These are phyloP conservation scores for Coniochaeta ligniaria DNA, from an alignment of 2,329 filamentous ascomycete genomes.

Conservation along the genomic window DNA sequence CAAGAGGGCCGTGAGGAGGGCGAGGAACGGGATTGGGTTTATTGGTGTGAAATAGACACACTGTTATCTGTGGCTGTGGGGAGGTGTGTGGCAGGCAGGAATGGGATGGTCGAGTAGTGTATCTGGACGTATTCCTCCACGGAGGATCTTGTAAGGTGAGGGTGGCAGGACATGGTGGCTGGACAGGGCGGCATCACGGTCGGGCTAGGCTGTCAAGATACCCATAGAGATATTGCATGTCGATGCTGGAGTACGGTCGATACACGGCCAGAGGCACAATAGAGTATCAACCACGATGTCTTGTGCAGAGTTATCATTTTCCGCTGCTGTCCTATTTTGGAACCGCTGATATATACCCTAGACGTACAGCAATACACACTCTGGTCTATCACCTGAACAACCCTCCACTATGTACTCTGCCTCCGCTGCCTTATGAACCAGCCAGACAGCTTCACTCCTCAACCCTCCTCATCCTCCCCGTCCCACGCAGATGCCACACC, in stretches of 20 bases:
- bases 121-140: background rate
- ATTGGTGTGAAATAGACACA: conserved; percentile 49
- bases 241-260: background rate
- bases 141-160: background rate
- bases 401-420: background rate
- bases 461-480: conserved; percentile 1
- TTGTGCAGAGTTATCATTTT: background rate
- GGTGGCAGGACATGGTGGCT: background rate
- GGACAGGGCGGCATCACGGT: background rate
- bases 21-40: conserved; percentile 58
- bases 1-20: conserved; percentile 46
- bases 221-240: background rate
- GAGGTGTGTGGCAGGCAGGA: background rate
- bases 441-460: conserved; percentile 4
- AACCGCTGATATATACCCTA: background rate
- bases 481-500: conserved; percentile 10
- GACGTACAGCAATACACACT: conserved; percentile 1
- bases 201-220: background rate
- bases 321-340: background rate
- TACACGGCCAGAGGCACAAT: background rate
- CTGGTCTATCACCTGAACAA: background rate
- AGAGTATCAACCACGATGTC: background rate
- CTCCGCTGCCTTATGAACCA: background rate
- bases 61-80: background rate
- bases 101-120: background rate